Percentiles rank a stretch among this genome's conserved stretches.
phyloP scores from a whole-genome alignment of 805 yeast species.

The Teunomyces stri region DNA sequence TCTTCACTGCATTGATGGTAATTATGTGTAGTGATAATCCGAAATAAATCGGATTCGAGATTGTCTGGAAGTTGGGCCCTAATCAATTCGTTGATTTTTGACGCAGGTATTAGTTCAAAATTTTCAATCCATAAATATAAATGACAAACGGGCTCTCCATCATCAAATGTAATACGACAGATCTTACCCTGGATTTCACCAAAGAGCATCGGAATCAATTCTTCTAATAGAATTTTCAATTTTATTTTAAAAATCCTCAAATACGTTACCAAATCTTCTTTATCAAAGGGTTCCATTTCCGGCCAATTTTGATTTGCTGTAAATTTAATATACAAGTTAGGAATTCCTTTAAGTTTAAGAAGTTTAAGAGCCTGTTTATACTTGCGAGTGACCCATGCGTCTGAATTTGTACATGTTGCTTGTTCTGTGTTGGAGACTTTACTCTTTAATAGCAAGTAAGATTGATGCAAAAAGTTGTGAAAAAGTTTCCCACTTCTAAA shows the following conservation, averaged over 20 bases:
- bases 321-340: not conserved
- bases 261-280: not conserved
- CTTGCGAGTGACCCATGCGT: not conserved
- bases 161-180: not conserved
- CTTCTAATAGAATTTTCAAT: not conserved
- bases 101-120: not conserved
- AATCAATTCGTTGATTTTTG: not conserved
- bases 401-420: not conserved
- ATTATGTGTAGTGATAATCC: not conserved
- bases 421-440: not conserved
- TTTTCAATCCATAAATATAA: constrained; percentile 1
- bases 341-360: not conserved
- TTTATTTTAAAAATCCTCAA: not conserved
- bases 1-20: not conserved
- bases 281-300: not conserved
- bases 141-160: not conserved
- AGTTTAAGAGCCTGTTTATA: not conserved
- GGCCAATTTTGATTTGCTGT: not conserved
- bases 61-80: not conserved
- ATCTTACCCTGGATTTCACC: not conserved
- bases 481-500: not conserved
- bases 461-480: not conserved
- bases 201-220: not conserved
- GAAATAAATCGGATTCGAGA: not conserved
- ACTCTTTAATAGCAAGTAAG: not conserved